Conservation (phyloP, 768 basidiomycete species). For the Collybiopsis luxurians region DNA sequence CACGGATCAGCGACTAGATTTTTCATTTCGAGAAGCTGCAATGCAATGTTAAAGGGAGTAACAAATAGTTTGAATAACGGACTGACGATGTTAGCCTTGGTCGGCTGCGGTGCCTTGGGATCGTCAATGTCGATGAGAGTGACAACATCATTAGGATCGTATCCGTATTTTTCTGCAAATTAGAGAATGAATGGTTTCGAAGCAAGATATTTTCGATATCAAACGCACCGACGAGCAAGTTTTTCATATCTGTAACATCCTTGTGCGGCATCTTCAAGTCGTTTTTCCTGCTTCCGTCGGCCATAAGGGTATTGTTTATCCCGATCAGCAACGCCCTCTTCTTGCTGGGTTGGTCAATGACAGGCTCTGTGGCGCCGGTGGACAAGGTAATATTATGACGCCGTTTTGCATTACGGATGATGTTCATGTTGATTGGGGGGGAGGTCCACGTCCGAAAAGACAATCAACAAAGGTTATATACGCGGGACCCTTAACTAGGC, state of each 20-base stretch:
- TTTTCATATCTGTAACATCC: conserved; percentile 32
- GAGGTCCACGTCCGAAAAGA: background rate
- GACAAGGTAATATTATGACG: background rate
- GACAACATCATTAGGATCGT: conserved; percentile 35
- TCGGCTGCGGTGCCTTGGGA: conserved; percentile 32
- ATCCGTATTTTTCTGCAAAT: conserved; percentile 33
- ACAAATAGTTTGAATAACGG: background rate
- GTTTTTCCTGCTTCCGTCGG: conserved; percentile 6
- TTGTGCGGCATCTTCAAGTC: conserved; percentile 33
- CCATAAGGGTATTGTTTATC: conserved; percentile 25
- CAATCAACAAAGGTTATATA: background rate
- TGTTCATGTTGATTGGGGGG: background rate
- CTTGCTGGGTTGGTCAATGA: background rate
- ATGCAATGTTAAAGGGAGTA: background rate
- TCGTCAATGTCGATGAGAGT: conserved; percentile 42
- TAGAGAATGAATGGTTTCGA: conserved; percentile 6
- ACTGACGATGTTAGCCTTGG: conserved; percentile 42
- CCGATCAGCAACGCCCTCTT: conserved; percentile 37
- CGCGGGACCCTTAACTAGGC: no score
- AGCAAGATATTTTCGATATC: background rate
- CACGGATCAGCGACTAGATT: conserved; percentile 41
- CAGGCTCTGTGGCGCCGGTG: background rate
- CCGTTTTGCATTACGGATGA: background rate
- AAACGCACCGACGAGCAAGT: conserved; percentile 34
- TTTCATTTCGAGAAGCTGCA: conserved; percentile 39